Evolutionary conservation across 108 stramenopile genomes (phyloP).

Genomic region (Cyclotella distinguenda): DNA sequence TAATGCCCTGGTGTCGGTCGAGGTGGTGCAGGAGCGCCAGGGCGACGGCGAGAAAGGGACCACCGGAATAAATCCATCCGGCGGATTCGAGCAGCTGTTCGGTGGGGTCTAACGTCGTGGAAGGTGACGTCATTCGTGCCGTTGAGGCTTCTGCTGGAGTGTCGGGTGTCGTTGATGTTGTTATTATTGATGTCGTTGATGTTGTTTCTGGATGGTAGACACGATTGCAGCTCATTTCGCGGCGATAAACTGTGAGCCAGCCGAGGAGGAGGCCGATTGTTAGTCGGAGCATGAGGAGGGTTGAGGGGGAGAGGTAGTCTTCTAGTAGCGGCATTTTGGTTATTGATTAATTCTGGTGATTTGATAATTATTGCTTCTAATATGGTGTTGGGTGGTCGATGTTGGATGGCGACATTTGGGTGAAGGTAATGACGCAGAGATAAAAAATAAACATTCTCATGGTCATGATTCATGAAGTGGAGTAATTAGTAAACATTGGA

Average conservation of each 20-base stretch:
- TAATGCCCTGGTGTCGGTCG: background rate
- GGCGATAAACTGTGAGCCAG: slow-evolving; percentile 64
- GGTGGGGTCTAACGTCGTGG: slow-evolving; percentile 43
- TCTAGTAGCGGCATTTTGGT: no score
- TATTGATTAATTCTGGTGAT: no score
- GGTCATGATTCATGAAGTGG: no score
- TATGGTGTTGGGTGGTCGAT: no score
- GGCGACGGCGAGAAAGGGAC: slow-evolving; percentile 36
- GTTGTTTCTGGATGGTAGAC: slow-evolving; percentile 36
- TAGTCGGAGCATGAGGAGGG: slow-evolving; percentile 27
- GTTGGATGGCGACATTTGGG: no score
- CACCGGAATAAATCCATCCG: slow-evolving; percentile 49
- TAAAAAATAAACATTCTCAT: no score
- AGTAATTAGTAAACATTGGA: no score
- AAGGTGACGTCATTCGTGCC: background rate
- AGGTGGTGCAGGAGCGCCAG: slow-evolving; percentile 40
- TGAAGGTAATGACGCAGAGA: no score
- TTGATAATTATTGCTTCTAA: no score
- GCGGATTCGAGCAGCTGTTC: slow-evolving; percentile 71
- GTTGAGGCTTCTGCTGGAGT: background rate
- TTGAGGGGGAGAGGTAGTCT: background rate
- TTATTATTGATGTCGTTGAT: slow-evolving; percentile 29
- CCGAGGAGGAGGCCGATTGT: slow-evolving; percentile 31
- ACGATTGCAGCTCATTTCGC: slow-evolving; percentile 86
- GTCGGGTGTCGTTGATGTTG: background rate